A percentile compares a stretch with the other conserved stretches of the same genome.
phyloP scores from a whole-genome alignment of 257 asterid genomes.

The Scutellaria galericulata region DNA sequence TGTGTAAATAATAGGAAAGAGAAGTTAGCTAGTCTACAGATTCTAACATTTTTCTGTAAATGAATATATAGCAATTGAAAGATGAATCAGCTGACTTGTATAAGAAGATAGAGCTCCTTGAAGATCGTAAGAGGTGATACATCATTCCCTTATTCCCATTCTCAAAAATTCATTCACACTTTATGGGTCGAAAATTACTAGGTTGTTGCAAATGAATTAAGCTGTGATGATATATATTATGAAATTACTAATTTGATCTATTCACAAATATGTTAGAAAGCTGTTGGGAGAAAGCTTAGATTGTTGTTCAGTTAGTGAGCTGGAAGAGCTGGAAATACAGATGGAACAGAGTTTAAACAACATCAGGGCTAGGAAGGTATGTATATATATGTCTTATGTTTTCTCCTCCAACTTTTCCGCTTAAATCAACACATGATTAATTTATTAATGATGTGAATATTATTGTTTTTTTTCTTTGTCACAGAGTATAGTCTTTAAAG shows the following conservation, averaged over 20 bases:
- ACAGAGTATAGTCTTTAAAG: constrained; percentile 46
- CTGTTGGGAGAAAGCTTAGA: constrained; percentile 56
- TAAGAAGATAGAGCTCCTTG: constrained; percentile 48
- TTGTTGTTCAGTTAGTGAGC: constrained; percentile 48
- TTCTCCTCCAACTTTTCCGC: not conserved
- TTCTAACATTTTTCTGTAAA: too few species aligned
- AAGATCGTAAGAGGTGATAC: constrained; percentile 50
- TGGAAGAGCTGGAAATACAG: constrained; percentile 52
- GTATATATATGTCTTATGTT: not conserved
- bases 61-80: constrained; percentile 42
- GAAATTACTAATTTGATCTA: not conserved
- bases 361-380: constrained; percentile 63
- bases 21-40: not conserved
- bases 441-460: too few species aligned
- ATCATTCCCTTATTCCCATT: not conserved
- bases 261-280: constrained; percentile 37
- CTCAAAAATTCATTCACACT: too few species aligned
- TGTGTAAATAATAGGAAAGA: not conserved
- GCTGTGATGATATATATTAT: not conserved
- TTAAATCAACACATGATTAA: too few species aligned
- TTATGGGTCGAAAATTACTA: too few species aligned
- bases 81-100: constrained; percentile 41
- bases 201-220: too few species aligned
- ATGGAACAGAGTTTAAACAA: constrained; percentile 52
- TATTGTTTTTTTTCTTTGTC: too few species aligned